Evolutionary conservation across 1,284 basidiomycete species (phyloP).

Genomic region (Leccinum pachyderme): DNA sequence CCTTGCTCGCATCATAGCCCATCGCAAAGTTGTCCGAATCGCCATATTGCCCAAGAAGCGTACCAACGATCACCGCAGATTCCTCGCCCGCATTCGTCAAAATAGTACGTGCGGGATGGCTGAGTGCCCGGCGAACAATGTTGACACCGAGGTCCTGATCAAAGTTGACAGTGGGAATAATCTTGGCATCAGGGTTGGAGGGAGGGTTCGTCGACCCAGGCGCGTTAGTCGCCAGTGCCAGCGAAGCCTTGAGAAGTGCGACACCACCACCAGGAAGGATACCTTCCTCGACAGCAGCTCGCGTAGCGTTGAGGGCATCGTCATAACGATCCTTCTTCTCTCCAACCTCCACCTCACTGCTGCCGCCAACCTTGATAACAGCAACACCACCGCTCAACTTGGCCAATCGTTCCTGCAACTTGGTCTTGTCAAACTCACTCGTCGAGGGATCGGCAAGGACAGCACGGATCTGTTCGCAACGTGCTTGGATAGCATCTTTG

Average conservation of each 20-base stretch:
- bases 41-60: slow-evolving; percentile 71
- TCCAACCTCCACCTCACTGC: slow-evolving; percentile 93
- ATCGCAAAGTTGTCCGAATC: slow-evolving; percentile 68
- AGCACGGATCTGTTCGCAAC: slow-evolving; percentile 93
- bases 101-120: slow-evolving; percentile 85
- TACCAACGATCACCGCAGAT: slow-evolving; percentile 89
- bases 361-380: slow-evolving; percentile 96
- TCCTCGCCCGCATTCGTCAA: slow-evolving; percentile 96
- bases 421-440: slow-evolving; percentile 91
- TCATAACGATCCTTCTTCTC: slow-evolving; percentile 99
- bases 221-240: slow-evolving; percentile 66
- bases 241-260: slow-evolving; percentile 86
- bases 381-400: slow-evolving; percentile 96
- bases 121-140: slow-evolving; percentile 89
- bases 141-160: slow-evolving; percentile 96
- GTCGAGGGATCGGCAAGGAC: slow-evolving; percentile 84
- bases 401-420: slow-evolving; percentile 95
- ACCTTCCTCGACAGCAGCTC: slow-evolving; percentile 97
- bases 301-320: slow-evolving; percentile 95
- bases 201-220: slow-evolving; percentile 44
- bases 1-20: slow-evolving; percentile 92
- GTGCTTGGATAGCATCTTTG: slow-evolving; percentile 81
- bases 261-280: slow-evolving; percentile 96
- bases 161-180: slow-evolving; percentile 87
- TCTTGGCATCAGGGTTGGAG: slow-evolving; percentile 53